A percentile compares a stretch with the other conserved stretches of the same genome.
These are phyloP conservation scores for Sporodiniella umbellata DNA, from an alignment of 371 early-diverging fungal genomes.

Conservation along the genomic window DNA sequence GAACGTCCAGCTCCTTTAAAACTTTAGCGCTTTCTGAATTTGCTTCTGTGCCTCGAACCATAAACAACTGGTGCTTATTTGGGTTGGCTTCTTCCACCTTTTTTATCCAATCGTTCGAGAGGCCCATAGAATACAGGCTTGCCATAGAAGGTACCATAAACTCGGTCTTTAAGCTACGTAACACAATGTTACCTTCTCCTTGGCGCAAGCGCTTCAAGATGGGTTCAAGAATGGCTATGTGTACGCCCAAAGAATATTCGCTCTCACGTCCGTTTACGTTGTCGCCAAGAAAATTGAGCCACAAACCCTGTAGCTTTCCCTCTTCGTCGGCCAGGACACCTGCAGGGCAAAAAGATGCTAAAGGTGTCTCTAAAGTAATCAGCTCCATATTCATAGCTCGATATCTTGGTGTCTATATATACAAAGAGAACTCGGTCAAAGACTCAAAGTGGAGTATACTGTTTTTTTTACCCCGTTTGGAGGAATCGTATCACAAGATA, in stretches of 20 bases:
- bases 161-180: slow-evolving; percentile 72
- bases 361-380: slow-evolving; percentile 83
- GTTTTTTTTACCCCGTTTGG: slow-evolving; percentile 53
- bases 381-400: slow-evolving; percentile 78
- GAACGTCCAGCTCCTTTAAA: slow-evolving; percentile 73
- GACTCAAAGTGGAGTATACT: too few species aligned
- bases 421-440: not conserved
- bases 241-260: slow-evolving; percentile 77
- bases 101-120: slow-evolving; percentile 70
- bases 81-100: slow-evolving; percentile 72
- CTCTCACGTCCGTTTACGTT: slow-evolving; percentile 67
- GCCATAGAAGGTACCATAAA: slow-evolving; percentile 73
- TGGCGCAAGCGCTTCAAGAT: slow-evolving; percentile 48
- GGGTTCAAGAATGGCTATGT: slow-evolving; percentile 54
- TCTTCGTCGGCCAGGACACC: slow-evolving; percentile 79
- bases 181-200: slow-evolving; percentile 32
- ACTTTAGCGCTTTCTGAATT: slow-evolving; percentile 62
- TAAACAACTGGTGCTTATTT: slow-evolving; percentile 65
- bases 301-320: slow-evolving; percentile 78
- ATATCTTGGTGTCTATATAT: slow-evolving; percentile 76
- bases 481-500: slow-evolving; percentile 78
- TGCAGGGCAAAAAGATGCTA: slow-evolving; percentile 79
- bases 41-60: slow-evolving; percentile 68
- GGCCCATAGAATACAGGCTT: slow-evolving; percentile 77
- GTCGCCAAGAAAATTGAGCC: slow-evolving; percentile 84